Evolutionary conservation across 352 stramenopile species (phyloP).

Genomic region (Phytophthora hybrid): DNA sequence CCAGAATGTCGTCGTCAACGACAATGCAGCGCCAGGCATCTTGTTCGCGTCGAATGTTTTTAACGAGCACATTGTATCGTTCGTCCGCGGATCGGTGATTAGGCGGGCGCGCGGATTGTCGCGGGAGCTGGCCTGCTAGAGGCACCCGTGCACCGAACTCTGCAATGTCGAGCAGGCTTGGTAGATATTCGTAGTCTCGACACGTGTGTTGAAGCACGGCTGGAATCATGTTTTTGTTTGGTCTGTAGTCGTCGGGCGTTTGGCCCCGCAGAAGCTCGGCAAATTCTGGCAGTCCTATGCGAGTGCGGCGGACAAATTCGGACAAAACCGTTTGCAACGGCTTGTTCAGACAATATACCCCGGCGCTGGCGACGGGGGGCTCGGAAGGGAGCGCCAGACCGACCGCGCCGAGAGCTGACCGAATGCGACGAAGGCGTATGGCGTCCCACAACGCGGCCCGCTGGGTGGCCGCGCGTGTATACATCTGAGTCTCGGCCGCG

Average conservation of each 20-base stretch:
- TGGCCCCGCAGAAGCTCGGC: background rate
- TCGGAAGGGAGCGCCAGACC: background rate
- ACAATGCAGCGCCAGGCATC: constrained; percentile 6
- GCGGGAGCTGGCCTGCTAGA: background rate
- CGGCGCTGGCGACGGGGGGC: background rate
- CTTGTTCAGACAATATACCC: background rate
- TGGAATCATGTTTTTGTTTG: background rate
- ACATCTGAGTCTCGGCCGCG: background rate
- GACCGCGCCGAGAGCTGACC: background rate
- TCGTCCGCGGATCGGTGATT: background rate
- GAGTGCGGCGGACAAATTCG: background rate
- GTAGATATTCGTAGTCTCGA: background rate
- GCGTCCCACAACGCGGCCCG: background rate
- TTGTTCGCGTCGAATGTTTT: constrained; percentile 12
- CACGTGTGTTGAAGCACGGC: background rate
- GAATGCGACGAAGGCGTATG: background rate
- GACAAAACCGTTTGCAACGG: background rate
- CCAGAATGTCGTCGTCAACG: constrained; percentile 5
- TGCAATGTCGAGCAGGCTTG: background rate
- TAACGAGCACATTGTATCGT: constrained; percentile 8
- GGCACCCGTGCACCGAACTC: background rate
- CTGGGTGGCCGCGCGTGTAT: background rate
- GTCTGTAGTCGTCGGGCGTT: background rate
- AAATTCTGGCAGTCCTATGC: background rate
- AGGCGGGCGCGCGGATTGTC: background rate